These are phyloP conservation scores for Chrysoporthe puriensis DNA, from an alignment of 2,329 filamentous ascomycete genomes.

Conservation along the genomic window DNA sequence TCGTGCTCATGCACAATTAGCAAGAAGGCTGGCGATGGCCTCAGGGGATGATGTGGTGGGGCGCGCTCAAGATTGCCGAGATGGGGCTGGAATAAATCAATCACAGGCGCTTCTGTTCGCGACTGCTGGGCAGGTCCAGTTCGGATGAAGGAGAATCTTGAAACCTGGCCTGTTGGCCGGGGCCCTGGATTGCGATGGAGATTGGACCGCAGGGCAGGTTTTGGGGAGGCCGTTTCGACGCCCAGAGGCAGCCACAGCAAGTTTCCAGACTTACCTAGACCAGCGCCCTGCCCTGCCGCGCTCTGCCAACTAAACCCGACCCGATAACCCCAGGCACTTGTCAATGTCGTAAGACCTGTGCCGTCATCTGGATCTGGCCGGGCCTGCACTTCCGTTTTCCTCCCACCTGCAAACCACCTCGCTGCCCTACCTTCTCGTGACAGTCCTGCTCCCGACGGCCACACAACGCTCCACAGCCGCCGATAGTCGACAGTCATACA, in stretches of 20 bases:
- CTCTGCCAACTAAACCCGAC: neutral
- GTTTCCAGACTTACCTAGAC: neutral
- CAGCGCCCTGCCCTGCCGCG: conserved; percentile 5
- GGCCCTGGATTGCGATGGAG: neutral
- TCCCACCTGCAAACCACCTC: conserved; percentile 12
- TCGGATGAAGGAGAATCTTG: conserved; percentile 9
- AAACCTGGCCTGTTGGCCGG: conserved; percentile 24
- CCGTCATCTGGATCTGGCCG: conserved; percentile 25
- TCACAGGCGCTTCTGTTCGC: conserved; percentile 7
- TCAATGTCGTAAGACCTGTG: conserved; percentile 27
- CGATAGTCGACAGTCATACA: neutral
- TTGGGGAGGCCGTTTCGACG: conserved; percentile 1
- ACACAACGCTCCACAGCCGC: neutral
- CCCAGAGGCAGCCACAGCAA: neutral
- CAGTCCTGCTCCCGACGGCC: neutral
- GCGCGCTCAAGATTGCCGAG: conserved; percentile 13
- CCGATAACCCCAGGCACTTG: conserved; percentile 1
- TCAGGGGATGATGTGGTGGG: conserved; percentile 18
- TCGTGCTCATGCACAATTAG: neutral
- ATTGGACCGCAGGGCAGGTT: neutral
- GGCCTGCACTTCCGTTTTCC: conserved; percentile 10
- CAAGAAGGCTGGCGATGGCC: conserved; percentile 5
- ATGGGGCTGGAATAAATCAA: conserved; percentile 13
- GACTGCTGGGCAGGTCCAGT: neutral
- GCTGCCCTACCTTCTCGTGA: neutral